phyloP scores from a whole-genome alignment of 306 rosid species.

The Lablab purpureus region DNA sequence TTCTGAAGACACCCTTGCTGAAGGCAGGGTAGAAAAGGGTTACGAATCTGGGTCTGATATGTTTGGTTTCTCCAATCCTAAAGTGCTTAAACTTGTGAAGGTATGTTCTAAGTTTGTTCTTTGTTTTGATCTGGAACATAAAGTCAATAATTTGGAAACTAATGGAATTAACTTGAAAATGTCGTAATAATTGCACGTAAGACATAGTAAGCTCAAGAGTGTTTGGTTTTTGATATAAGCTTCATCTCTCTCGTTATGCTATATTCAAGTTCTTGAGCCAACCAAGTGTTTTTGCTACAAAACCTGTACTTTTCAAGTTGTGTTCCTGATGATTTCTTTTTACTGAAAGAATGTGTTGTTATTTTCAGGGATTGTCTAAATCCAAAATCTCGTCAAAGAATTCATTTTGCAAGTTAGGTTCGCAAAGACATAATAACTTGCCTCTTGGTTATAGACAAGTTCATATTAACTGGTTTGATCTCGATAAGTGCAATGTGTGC shows the following conservation, averaged over 20 bases:
- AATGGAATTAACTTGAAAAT: slow-evolving; percentile 17
- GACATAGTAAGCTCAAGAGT: slow-evolving; percentile 20
- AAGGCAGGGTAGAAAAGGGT: slow-evolving; percentile 53
- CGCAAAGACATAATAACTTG: slow-evolving; percentile 64
- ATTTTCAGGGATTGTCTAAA: slow-evolving; percentile 74
- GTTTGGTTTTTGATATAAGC: slow-evolving; percentile 14
- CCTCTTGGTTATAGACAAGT: slow-evolving; percentile 94
- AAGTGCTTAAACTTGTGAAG: slow-evolving; percentile 83
- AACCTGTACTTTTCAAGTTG: neutral
- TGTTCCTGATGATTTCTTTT: slow-evolving; percentile 24
- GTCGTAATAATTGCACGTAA: slow-evolving; percentile 3
- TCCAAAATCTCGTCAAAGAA: slow-evolving; percentile 66
- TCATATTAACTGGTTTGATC: slow-evolving; percentile 99
- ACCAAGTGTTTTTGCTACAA: slow-evolving; percentile 26
- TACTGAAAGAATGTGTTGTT: slow-evolving; percentile 41
- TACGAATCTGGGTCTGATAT: slow-evolving; percentile 84
- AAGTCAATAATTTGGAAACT: slow-evolving; percentile 36
- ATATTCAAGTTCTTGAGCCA: slow-evolving; percentile 2
- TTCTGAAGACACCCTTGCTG: slow-evolving; percentile 63
- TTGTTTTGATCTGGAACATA: slow-evolving; percentile 31
- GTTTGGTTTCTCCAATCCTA: slow-evolving; percentile 92
- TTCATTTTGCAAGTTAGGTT: slow-evolving; percentile 64
- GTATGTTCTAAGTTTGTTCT: slow-evolving; percentile 50
- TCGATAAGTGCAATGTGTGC: slow-evolving; percentile 97
- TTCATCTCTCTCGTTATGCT: slow-evolving; percentile 9